These are phyloP conservation scores for Chaetomium globosum DNA, from an alignment of 2,329 filamentous ascomycete genomes.

Conservation along the genomic window DNA sequence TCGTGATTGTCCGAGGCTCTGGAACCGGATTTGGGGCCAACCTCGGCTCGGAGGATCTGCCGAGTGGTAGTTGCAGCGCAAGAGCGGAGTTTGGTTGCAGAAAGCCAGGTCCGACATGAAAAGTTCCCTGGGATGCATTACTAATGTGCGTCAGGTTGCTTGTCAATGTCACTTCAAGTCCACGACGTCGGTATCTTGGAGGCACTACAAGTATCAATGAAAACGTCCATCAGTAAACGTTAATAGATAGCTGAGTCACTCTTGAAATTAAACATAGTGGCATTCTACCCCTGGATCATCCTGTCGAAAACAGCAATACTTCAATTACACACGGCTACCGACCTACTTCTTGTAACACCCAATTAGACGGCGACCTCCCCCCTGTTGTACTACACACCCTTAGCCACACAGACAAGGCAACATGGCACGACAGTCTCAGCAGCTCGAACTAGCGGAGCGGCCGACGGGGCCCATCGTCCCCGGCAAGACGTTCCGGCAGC, in stretches of 20 bases:
- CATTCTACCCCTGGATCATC: too few species aligned
- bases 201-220: not conserved
- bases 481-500: slow-evolving; percentile 64
- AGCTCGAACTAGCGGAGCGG: slow-evolving; percentile 65
- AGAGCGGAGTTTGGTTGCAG: slow-evolving; percentile 3
- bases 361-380: not conserved
- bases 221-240: not conserved
- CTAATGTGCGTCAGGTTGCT: slow-evolving; percentile 10
- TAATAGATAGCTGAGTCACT: not conserved
- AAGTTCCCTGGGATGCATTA: slow-evolving; percentile 7
- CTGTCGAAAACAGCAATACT: too few species aligned
- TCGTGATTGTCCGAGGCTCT: slow-evolving; percentile 17
- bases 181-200: not conserved
- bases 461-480: slow-evolving; percentile 63
- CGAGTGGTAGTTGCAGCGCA: not conserved
- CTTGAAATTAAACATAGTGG: not conserved
- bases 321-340: not conserved
- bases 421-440: slow-evolving; percentile 38
- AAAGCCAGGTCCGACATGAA: not conserved
- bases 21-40: slow-evolving; percentile 14
- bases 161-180: slow-evolving; percentile 2
- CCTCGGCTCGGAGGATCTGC: slow-evolving; percentile 22
- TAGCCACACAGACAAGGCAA: not conserved
- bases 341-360: not conserved
- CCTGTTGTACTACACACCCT: not conserved